Base-by-base conservation (phyloP, 2,329 filamentous ascomycete species). In the Xylariaceae sp. region DNA sequence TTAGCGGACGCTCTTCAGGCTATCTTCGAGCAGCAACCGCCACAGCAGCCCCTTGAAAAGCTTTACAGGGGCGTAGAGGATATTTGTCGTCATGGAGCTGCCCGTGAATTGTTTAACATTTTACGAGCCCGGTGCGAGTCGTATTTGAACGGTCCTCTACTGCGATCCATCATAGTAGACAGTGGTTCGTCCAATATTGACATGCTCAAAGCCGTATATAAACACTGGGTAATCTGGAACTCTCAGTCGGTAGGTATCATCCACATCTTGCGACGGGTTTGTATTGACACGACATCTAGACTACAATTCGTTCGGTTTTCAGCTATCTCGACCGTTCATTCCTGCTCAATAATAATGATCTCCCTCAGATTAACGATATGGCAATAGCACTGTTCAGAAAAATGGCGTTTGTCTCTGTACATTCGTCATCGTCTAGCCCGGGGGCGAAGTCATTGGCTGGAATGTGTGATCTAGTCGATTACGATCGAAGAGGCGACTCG, bases 251-350 rank as follows among this genome's bases (percentile, higher is more conserved):
- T 91, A 79, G 65, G 84, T 73, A 7, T 11, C 54, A 36, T 37
- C 24, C 44, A 29, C 19, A n/a, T 40, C 14, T 1, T 44, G 14
- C 24, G 8, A 39, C 28, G 8, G 16, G 34, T 29, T 6, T 4
- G 45, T 44, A 41, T 51, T 66, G 28, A 62, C 57, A 39, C 31
- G 12, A 9, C 48, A 17, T 33, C 50, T 23, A 68, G 61, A 84
- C 87, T 63, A 87, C 88, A 12, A 85, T 99, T 49, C 86, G 92
- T 45, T 94, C 90, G 62, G 89, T 96, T 34, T 98, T 97, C 75
- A 96, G 92, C 76, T 99, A 93, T 69, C 83, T 99, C 63, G 94
- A 99, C 72, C 87, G 95, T 61, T 91, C 92, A 2, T 97, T 92
- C 70, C 81, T 99, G 6, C 79, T 96, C 2, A 87, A 89, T 55